Percentiles rank a stretch among this genome's conserved stretches.
Conservation (phyloP, 345 rosid genomes). For the Bruguiera gymnorhiza region DNA sequence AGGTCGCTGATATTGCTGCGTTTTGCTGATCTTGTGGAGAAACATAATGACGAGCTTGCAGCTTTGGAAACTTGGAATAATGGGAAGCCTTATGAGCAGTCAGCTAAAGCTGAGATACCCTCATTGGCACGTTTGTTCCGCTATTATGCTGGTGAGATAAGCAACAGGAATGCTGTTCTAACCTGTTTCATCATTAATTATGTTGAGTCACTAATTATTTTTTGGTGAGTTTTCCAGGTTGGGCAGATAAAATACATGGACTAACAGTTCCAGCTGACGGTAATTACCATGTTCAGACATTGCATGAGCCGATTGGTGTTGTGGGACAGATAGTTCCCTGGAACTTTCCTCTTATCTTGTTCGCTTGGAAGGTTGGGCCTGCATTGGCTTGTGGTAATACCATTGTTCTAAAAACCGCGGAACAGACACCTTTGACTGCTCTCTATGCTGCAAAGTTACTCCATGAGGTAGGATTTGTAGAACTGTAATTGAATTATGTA, state of each 20-base stretch:
- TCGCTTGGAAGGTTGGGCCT: conserved; percentile 33
- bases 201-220: not conserved
- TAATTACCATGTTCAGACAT: conserved; percentile 18
- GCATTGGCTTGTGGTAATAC: conserved; percentile 31
- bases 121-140: conserved; percentile 56
- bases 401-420: conserved; percentile 29
- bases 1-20: conserved; percentile 59
- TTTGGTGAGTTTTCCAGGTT: conserved; percentile 39
- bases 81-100: conserved; percentile 80
- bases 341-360: conserved; percentile 31
- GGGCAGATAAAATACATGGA: conserved; percentile 44
- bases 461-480: conserved; percentile 18
- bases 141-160: conserved; percentile 68
- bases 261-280: conserved; percentile 23
- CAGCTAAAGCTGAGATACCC: conserved; percentile 68
- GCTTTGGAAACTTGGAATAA: conserved; percentile 86
- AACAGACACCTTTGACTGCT: conserved; percentile 33
- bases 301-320: conserved; percentile 31
- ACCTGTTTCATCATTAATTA: not conserved
- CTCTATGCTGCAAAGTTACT: conserved; percentile 24
- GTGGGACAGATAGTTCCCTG: conserved; percentile 36
- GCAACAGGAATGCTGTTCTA: not conserved
- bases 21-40: conserved; percentile 79
- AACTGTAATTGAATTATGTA: not conserved
- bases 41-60: conserved; percentile 78